Evolutionary conservation across 768 basidiomycete genomes (phyloP).

Genomic region (Phylloporus sp.): DNA sequence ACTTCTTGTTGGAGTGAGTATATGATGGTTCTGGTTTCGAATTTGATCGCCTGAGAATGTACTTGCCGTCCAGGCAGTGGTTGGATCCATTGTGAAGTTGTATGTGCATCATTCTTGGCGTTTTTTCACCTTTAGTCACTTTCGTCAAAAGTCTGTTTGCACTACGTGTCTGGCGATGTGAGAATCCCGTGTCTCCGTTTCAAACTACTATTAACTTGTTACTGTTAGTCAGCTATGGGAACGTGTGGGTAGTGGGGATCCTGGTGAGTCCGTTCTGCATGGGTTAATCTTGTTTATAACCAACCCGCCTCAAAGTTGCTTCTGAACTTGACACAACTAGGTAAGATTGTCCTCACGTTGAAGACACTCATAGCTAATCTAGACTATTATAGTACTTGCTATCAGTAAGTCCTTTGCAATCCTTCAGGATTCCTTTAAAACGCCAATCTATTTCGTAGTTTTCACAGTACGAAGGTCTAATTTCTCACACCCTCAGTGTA

Average conservation of each 20-base stretch:
- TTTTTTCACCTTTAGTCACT: not conserved
- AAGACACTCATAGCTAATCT: not conserved
- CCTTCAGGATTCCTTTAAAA: not conserved
- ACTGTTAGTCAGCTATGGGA: slow-evolving; percentile 52
- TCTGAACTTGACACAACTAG: slow-evolving; percentile 48
- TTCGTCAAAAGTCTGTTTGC: slow-evolving; percentile 43
- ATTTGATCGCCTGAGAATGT: slow-evolving; percentile 2
- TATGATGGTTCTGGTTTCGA: not conserved
- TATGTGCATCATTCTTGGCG: slow-evolving; percentile 25
- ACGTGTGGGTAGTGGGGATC: slow-evolving; percentile 40
- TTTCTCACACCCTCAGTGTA: not conserved
- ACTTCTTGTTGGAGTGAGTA: slow-evolving; percentile 36
- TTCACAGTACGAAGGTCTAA: slow-evolving; percentile 44
- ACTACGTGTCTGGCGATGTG: slow-evolving; percentile 63
- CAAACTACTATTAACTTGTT: not conserved
- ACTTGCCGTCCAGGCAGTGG: slow-evolving; percentile 39
- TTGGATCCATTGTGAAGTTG: slow-evolving; percentile 55
- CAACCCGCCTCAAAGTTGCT: slow-evolving; percentile 34
- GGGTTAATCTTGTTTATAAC: not conserved
- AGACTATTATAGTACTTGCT: slow-evolving; percentile 32
- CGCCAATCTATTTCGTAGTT: slow-evolving; percentile 24
- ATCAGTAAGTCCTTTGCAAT: slow-evolving; percentile 30
- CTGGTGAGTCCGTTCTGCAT: slow-evolving; percentile 38
- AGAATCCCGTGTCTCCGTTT: slow-evolving; percentile 13
- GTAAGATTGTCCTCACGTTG: slow-evolving; percentile 23